Conservation (phyloP, 2,329 filamentous ascomycete species). For the Phialocephala subalpina region DNA sequence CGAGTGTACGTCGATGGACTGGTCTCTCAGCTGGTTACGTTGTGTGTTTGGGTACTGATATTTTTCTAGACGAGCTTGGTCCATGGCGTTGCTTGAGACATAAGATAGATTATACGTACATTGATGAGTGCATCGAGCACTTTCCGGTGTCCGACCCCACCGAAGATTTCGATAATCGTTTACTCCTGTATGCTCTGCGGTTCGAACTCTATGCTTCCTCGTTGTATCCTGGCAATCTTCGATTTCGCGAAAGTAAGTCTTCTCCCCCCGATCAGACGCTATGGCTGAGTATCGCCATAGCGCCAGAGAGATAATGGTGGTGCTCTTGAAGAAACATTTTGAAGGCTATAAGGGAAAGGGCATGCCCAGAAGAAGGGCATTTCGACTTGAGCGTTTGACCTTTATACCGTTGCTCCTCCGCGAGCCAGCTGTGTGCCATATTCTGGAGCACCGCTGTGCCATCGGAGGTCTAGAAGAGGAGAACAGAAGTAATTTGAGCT, state of each 20-base stretch:
- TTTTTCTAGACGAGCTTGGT: neutral
- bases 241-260: neutral
- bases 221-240: constrained; percentile 1
- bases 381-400: neutral
- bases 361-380: neutral
- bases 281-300: neutral
- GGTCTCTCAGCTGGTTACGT: neutral
- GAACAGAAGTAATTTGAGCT: no score
- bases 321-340: neutral
- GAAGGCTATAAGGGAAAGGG: constrained; percentile 1
- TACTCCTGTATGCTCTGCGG: neutral
- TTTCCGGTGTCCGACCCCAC: constrained; percentile 1
- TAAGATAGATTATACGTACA: neutral
- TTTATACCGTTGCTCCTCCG: no score
- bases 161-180: neutral
- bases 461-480: no score
- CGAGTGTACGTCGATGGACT: constrained; percentile 23
- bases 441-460: no score
- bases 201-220: constrained; percentile 11
- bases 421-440: no score
- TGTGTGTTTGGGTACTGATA: neutral
- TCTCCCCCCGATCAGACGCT: no score
- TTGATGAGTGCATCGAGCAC: constrained; percentile 9
- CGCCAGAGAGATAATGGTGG: neutral
- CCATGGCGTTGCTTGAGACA: neutral